Conservation (phyloP, 1,139 yeast genomes). For the Trichomonascaceae sp. region DNA sequence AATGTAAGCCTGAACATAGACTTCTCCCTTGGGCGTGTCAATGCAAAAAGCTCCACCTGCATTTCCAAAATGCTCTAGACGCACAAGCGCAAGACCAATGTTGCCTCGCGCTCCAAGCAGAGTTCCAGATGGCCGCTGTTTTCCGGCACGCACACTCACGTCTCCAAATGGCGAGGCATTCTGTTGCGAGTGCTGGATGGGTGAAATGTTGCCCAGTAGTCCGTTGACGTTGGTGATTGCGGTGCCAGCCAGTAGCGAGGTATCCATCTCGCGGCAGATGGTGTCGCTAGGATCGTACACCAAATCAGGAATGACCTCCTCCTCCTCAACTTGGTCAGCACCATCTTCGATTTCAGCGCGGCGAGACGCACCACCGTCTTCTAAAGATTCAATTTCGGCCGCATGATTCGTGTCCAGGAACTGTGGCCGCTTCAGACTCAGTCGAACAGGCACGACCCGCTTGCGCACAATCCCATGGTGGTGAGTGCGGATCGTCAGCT, state of each 20-base stretch:
- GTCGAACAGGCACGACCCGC: conserved; percentile 61
- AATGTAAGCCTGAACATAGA: conserved; percentile 36
- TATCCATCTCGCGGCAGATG: conserved; percentile 3
- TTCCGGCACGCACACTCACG: background rate
- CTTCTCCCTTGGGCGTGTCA: conserved; percentile 17
- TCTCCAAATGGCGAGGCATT: conserved; percentile 10
- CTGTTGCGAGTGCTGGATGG: conserved; percentile 4
- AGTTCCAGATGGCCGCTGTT: conserved; percentile 33
- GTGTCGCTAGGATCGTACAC: conserved; percentile 11
- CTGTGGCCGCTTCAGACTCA: conserved; percentile 20
- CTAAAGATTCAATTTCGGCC: conserved; percentile 7
- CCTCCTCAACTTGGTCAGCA: conserved; percentile 10
- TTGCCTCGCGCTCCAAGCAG: conserved; percentile 44
- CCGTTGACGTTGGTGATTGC: conserved; percentile 6
- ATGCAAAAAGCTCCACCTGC: conserved; percentile 22
- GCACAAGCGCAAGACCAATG: conserved; percentile 52
- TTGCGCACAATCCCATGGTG: conserved; percentile 76
- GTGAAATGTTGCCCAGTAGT: conserved; percentile 4
- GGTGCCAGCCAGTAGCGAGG: conserved; percentile 7
- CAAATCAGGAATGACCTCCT: conserved; percentile 15
- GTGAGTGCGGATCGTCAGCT: conserved; percentile 76
- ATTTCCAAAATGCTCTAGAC: conserved; percentile 33
- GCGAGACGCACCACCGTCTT: too few relatives aligned
- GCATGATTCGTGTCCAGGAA: conserved; percentile 14
- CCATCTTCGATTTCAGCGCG: too few relatives aligned